phyloP scores from a whole-genome alignment of 768 basidiomycete species.

The Trametes maxima region DNA sequence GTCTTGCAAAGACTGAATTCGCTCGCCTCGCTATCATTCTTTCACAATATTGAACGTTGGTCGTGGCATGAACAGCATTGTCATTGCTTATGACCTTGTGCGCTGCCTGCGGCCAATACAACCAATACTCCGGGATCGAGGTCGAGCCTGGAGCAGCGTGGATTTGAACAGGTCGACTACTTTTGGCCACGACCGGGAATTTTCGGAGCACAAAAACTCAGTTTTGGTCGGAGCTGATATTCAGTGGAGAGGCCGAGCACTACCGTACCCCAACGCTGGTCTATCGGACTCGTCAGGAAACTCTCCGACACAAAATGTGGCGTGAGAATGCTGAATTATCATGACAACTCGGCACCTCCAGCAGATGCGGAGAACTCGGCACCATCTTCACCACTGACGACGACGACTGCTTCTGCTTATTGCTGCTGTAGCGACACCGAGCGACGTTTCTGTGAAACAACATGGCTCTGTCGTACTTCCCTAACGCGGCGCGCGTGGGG shows the following conservation, averaged over 20 bases:
- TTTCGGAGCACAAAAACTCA: too few relatives aligned
- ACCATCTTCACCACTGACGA: constrained; percentile 21
- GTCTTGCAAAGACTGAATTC: too few relatives aligned
- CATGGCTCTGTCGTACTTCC: constrained; percentile 35
- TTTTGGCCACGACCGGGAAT: too few relatives aligned
- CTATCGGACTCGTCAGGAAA: not conserved
- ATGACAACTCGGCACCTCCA: constrained; percentile 11
- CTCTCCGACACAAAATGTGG: constrained; percentile 10
- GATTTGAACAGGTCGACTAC: too few relatives aligned
- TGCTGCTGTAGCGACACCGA: constrained; percentile 19
- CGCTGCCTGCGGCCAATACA: too few relatives aligned
- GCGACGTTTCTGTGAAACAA: constrained; percentile 22
- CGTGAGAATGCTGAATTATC: constrained; percentile 15
- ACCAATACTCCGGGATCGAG: too few relatives aligned
- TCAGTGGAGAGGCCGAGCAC: not conserved
- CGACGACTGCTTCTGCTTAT: constrained; percentile 15
- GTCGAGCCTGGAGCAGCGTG: too few relatives aligned
- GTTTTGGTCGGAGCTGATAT: too few relatives aligned
- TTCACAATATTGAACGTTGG: too few relatives aligned
- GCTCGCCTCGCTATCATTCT: too few relatives aligned
- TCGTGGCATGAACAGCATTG: too few relatives aligned
- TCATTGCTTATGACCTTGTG: too few relatives aligned
- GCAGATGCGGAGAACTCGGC: constrained; percentile 9
- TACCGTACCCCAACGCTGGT: not conserved
- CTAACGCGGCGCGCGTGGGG: constrained; percentile 22